Conservation (phyloP, 108 stramenopile species). For the Skeletonema marinoi region DNA sequence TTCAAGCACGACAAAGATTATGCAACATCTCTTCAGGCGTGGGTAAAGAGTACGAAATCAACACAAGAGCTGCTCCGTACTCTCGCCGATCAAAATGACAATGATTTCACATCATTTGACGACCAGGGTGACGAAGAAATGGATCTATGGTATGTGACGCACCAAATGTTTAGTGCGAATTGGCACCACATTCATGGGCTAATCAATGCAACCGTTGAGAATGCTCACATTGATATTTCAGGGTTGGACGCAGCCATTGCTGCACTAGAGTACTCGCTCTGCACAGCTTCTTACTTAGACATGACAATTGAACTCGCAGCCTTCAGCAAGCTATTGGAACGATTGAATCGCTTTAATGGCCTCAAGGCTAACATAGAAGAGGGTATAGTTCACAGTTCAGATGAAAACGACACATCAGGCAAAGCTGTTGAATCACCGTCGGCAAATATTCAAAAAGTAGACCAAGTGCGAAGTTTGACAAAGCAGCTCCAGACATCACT, state of each 20-base stretch:
- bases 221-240: constrained; percentile 72
- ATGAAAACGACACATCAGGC: neutral
- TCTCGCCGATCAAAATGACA: constrained; percentile 62
- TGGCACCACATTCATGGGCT: constrained; percentile 84
- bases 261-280: constrained; percentile 78
- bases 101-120: constrained; percentile 49
- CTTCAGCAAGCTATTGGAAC: constrained; percentile 72
- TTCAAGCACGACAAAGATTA: constrained; percentile 38
- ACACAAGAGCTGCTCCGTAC: constrained; percentile 79
- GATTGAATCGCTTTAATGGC: constrained; percentile 69
- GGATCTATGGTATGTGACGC: constrained; percentile 49
- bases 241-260: constrained; percentile 71
- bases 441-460: constrained; percentile 58
- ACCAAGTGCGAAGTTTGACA: constrained; percentile 56
- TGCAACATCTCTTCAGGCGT: constrained; percentile 35
- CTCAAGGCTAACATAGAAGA: constrained; percentile 38
- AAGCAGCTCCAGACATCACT: constrained; percentile 55
- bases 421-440: constrained; percentile 18
- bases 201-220: constrained; percentile 69
- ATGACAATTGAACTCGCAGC: constrained; percentile 74
- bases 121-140: constrained; percentile 27
- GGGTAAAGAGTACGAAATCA: constrained; percentile 67
- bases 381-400: neutral
- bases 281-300: constrained; percentile 79
- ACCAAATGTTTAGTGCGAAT: constrained; percentile 53